Percentiles rank a stretch among this genome's conserved stretches.
Evolutionary conservation across 2,329 filamentous ascomycete genomes (phyloP).

Genomic region (Sporothrix protearum): DNA sequence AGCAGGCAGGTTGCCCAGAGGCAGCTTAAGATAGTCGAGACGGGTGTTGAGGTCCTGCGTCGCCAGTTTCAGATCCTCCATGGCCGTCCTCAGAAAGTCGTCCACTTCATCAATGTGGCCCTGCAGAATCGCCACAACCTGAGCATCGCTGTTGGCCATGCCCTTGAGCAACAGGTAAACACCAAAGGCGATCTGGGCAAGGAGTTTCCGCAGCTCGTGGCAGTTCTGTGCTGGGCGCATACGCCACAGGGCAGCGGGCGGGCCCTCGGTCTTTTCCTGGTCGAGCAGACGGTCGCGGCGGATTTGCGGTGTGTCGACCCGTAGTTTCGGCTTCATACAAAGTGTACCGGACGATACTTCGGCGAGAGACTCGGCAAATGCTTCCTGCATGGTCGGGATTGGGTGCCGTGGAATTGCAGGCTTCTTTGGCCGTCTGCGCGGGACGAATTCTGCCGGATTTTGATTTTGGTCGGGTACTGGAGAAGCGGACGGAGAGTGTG

Average conservation of each 20-base stretch:
- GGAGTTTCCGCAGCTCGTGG: constrained; percentile 84
- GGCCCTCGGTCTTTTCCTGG: constrained; percentile 62
- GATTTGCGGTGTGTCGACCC: constrained; percentile 54
- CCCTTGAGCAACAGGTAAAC: constrained; percentile 81
- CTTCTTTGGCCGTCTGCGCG: constrained; percentile 19
- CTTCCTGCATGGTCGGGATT: constrained; percentile 70
- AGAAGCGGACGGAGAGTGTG: constrained; percentile 19
- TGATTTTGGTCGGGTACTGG: constrained; percentile 19
- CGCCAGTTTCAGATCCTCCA: constrained; percentile 79
- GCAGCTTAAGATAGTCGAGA: constrained; percentile 74
- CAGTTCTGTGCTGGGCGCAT: constrained; percentile 71
- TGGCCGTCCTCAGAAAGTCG: constrained; percentile 78
- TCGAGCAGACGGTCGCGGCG: constrained; percentile 67
- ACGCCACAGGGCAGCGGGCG: constrained; percentile 72
- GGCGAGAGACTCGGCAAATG: constrained; percentile 76
- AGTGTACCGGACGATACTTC: constrained; percentile 59
- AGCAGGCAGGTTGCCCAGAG: constrained; percentile 74
- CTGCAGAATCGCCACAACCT: constrained; percentile 86
- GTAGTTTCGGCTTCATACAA: constrained; percentile 50
- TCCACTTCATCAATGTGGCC: constrained; percentile 92
- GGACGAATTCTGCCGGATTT: constrained; percentile 11
- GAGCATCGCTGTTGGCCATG: constrained; percentile 81
- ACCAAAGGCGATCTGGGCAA: constrained; percentile 90
- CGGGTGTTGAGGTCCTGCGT: constrained; percentile 75
- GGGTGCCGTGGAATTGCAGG: constrained; percentile 55